phyloP scores from a whole-genome alignment of 208 protist genomes.

The Herpetomonas tarakana region DNA sequence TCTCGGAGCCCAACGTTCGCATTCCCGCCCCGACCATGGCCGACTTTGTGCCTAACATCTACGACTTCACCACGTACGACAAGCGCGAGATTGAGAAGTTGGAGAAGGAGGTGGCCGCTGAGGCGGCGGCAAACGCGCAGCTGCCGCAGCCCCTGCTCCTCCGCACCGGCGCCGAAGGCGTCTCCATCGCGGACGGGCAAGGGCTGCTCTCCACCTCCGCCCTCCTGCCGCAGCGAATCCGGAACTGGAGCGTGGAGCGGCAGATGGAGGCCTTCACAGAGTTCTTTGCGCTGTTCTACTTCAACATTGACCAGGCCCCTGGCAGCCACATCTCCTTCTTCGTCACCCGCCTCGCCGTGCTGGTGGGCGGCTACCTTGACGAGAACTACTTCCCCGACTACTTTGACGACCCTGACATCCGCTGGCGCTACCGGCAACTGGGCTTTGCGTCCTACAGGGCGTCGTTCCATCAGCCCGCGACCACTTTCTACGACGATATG shows the following conservation, averaged over 20 bases:
- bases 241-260: not conserved
- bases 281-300: not conserved
- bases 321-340: not conserved
- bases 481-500: not conserved
- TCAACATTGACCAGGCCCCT: not conserved
- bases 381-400: constrained; percentile 31
- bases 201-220: not conserved
- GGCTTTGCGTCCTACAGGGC: not conserved
- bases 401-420: constrained; percentile 24
- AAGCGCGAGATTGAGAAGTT: not conserved
- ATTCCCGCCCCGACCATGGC: not conserved
- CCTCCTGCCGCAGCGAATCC: not conserved
- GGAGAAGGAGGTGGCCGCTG: not conserved
- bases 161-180: not conserved
- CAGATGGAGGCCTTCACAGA: not conserved
- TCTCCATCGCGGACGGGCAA: not conserved
- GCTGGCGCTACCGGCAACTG: constrained; percentile 5
- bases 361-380: constrained; percentile 19
- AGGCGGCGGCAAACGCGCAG: not conserved
- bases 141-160: not conserved
- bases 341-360: constrained; percentile 19
- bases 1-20: not conserved
- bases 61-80: not conserved
- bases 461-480: not conserved
- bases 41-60: not conserved